phyloP scores from a whole-genome alignment of 2,329 filamentous ascomycete species.

The Elsinoe batatas region DNA sequence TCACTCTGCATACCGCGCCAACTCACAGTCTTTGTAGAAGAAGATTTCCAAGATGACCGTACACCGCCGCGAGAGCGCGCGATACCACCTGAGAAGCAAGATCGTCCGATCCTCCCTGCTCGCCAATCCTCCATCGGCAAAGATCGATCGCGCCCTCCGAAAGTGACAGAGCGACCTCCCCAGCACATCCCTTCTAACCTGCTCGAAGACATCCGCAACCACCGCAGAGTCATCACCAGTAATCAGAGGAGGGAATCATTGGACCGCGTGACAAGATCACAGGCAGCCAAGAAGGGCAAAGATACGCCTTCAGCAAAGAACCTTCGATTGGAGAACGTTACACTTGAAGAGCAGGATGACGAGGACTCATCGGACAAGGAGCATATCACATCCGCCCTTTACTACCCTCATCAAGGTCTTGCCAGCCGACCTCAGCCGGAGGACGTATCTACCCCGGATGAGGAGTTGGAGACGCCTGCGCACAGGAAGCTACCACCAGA shows the following conservation, averaged over 20 bases:
- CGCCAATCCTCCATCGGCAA: conserved; percentile 1
- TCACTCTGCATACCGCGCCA: background rate
- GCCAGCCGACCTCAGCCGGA: conserved; percentile 17
- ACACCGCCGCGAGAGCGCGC: background rate
- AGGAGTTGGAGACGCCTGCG: background rate
- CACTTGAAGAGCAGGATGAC: conserved; percentile 28
- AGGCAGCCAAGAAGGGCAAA: conserved; percentile 12
- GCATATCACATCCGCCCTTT: conserved; percentile 78
- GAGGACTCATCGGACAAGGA: conserved; percentile 65
- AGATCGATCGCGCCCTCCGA: conserved; percentile 5
- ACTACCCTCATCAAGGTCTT: conserved; percentile 62
- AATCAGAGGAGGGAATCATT: conserved; percentile 21
- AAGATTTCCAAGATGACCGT: background rate
- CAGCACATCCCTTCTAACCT: conserved; percentile 40
- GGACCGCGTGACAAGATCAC: background rate
- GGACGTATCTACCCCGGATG: background rate
- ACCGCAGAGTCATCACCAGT: conserved; percentile 28
- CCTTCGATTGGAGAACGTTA: background rate
- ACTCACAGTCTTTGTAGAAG: background rate
- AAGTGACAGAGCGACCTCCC: conserved; percentile 13
- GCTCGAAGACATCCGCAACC: conserved; percentile 48
- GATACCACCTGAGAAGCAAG: conserved; percentile 4
- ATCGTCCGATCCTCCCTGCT: background rate
- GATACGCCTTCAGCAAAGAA: conserved; percentile 15
- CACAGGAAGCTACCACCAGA: background rate